Evolutionary conservation across 441 rosid species (phyloP), one percentile per base, ranked within the genome.

Genomic region (Eugenia klotzschiana): DNA sequence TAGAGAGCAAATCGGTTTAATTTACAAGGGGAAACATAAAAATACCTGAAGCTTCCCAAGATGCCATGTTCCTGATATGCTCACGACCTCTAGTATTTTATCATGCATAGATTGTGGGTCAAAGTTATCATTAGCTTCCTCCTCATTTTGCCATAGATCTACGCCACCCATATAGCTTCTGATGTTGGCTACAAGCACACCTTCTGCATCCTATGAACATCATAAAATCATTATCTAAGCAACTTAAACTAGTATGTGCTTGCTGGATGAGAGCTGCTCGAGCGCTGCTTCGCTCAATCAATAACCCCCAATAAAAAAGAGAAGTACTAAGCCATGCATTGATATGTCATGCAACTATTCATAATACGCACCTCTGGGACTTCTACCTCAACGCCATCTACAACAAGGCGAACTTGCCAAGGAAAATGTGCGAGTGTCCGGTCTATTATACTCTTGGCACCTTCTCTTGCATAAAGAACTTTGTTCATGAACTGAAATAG

Each of bases 161-260:
- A 97, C 98, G 57, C 99, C 98, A 60, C 99, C 99, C 99, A 95
- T 97, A 85, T 97, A 97, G 90, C 99, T 97, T 83, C 99, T 98
- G 56, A 97, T 97, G 88, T 97, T 97, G 51, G 98, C 97, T 83
- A 97, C 93, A 60, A 97, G 99, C 82, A 97, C 94, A 51, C 99
- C 98, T 88, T 95, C 99, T 51, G 95, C 98, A 84, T 97, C 99
- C 99, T 97, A 90, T 69, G 86, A 54, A 33, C 79, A 55, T 85
- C 57, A 6, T 69, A 33, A 33, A 33, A 64, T 64, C 77, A 64
- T 64, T 33, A 64, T 64, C 77, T 64, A 64, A 33, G 77, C 77
- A 80, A 60, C 69, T 33, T 64, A 9, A 64, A 85, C 83, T 81
- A 84, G 74, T 83, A 85, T 81, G 81, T 69, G 57, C 79, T 79